These are phyloP conservation scores for Arachis stenosperma DNA, from an alignment of 306 rosid genomes.

Conservation along the genomic window DNA sequence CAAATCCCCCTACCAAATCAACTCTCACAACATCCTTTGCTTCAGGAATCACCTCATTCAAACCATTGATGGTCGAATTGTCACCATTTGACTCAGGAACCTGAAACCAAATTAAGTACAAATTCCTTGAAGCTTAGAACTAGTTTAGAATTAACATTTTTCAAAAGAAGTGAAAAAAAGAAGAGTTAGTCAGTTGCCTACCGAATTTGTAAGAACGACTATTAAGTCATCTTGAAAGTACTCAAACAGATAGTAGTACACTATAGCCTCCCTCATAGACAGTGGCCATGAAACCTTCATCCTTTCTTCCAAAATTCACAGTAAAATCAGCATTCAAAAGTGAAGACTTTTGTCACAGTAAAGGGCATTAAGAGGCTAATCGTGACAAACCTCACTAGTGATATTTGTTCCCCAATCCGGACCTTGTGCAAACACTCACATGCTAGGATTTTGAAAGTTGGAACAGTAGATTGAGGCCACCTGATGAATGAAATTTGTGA, in stretches of 20 bases:
- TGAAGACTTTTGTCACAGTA: conserved; percentile 6
- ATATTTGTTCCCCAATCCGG: conserved; percentile 65
- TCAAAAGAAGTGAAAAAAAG: background rate
- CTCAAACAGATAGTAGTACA: conserved; percentile 77
- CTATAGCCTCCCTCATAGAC: conserved; percentile 72
- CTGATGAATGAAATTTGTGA: conserved; percentile 48
- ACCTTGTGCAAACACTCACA: conserved; percentile 61
- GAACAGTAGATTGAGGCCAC: conserved; percentile 82
- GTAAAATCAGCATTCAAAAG: conserved; percentile 48
- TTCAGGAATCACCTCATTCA: conserved; percentile 55
- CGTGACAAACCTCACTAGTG: conserved; percentile 79
- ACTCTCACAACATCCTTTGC: conserved; percentile 67
- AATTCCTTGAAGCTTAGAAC: conserved; percentile 23
- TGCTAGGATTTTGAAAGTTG: conserved; percentile 70
- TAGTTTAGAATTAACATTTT: conserved; percentile 9
- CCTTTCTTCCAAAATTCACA: conserved; percentile 77
- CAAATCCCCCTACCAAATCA: conserved; percentile 83
- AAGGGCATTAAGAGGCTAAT: background rate
- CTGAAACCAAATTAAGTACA: conserved; percentile 44
- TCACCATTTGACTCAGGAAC: conserved; percentile 56
- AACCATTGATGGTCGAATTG: conserved; percentile 44
- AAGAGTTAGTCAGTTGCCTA: conserved; percentile 30
- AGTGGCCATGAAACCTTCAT: conserved; percentile 87
- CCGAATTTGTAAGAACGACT: conserved; percentile 76
- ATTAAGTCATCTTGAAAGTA: conserved; percentile 76